A percentile compares a stretch with the other conserved stretches of the same genome.
Conservation (phyloP, 371 early-diverging fungal genomes). For the Chytridiales sp. region DNA sequence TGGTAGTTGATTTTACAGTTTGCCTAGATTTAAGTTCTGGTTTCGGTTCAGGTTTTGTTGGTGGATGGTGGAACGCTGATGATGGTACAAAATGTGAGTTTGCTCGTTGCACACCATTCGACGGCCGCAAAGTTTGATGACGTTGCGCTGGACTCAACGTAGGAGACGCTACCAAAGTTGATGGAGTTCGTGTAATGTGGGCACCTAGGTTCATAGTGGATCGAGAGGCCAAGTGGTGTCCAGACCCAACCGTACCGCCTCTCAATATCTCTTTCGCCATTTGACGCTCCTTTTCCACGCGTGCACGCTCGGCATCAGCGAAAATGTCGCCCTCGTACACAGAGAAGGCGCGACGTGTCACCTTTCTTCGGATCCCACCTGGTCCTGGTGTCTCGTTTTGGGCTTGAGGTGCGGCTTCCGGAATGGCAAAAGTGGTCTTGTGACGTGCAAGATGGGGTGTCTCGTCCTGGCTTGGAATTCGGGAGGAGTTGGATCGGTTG, state of each 20-base stretch:
- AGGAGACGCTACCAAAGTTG: too few species aligned
- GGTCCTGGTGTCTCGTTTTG: too few species aligned
- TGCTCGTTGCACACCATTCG: neutral
- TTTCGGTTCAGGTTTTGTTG: neutral
- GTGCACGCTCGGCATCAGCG: conserved; percentile 23
- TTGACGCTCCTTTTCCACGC: conserved; percentile 11
- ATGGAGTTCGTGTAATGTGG: too few species aligned
- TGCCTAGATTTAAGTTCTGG: neutral
- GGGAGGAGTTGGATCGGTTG: too few species aligned
- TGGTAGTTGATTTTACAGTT: neutral
- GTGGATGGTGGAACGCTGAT: too few species aligned
- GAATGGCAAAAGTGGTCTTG: too few species aligned
- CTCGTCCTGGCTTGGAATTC: too few species aligned
- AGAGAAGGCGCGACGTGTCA: too few species aligned
- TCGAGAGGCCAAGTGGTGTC: neutral
- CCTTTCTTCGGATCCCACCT: too few species aligned
- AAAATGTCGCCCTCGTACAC: conserved; percentile 19
- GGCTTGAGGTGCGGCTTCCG: too few species aligned
- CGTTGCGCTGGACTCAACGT: neutral
- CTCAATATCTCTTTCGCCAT: neutral
- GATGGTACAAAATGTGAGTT: too few species aligned
- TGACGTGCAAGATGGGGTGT: too few species aligned
- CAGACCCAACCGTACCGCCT: neutral
- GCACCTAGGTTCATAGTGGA: neutral
- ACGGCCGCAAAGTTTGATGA: neutral